Percentiles rank a stretch among this genome's conserved stretches.
Evolutionary conservation across 352 stramenopile species (phyloP).

Genomic region (Phytopythium ostracodes): DNA sequence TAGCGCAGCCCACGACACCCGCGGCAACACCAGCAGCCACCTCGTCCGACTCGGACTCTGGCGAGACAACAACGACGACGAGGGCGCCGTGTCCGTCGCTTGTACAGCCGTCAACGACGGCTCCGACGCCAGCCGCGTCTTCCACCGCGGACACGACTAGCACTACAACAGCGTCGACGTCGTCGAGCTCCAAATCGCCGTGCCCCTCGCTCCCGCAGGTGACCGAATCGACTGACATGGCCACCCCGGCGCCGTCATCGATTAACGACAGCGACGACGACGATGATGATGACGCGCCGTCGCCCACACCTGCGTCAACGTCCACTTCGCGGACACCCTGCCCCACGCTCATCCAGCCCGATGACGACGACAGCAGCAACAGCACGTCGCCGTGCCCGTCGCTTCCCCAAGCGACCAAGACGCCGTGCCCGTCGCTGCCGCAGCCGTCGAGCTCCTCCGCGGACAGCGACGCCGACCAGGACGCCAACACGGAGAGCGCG

Average conservation of each 20-base stretch:
- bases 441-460: slow-evolving; percentile 14
- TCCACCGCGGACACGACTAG: slow-evolving; percentile 10
- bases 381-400: slow-evolving; percentile 19
- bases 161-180: slow-evolving; percentile 3
- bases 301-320: slow-evolving; percentile 8
- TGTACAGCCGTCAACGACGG: background rate
- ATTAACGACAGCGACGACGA: slow-evolving; percentile 17
- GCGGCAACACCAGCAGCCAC: slow-evolving; percentile 18
- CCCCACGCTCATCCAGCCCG: slow-evolving; percentile 17
- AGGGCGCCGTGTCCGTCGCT: slow-evolving; percentile 10
- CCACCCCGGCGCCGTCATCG: slow-evolving; percentile 17
- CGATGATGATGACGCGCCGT: slow-evolving; percentile 5
- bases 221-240: slow-evolving; percentile 9
- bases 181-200: slow-evolving; percentile 14
- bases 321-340: slow-evolving; percentile 20
- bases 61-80: slow-evolving; percentile 8
- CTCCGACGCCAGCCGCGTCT: slow-evolving; percentile 16
- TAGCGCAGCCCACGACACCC: background rate
- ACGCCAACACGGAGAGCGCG: slow-evolving; percentile 38
- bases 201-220: slow-evolving; percentile 32
- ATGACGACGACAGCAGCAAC: slow-evolving; percentile 11
- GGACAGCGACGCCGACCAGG: slow-evolving; percentile 13
- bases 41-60: slow-evolving; percentile 11
- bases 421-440: slow-evolving; percentile 25
- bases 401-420: slow-evolving; percentile 22